Evolutionary conservation across 2,329 filamentous ascomycete genomes (phyloP), one percentile per base, ranked within the genome.

Genomic region (Hymenoscyphus salicellus): DNA sequence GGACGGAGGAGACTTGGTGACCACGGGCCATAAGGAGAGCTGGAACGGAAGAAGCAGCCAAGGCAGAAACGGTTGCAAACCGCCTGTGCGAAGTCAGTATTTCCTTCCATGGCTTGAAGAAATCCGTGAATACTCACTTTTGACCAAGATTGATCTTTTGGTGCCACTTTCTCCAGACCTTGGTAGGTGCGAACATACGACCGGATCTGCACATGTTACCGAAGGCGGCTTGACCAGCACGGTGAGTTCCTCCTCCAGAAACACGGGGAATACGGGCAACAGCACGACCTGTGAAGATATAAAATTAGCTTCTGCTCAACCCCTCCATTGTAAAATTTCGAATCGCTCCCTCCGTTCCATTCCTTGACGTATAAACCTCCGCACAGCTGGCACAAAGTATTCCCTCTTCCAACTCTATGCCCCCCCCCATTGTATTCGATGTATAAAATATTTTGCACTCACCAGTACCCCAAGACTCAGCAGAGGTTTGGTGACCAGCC

Each of bases 91-190:
- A 52, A 52, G 20, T 52, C 46, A 52, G 46, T 26, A 52, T 26
- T 26, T 14, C 16, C 32, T 33, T 46, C 8, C 46, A 26, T 26
- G 11, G 10, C 10, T 23, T 4, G 23, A 11, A 49, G 20, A 14
- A 52, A 2, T 20, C n/a, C 46, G 67, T 41, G 52, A 58, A 62
- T 68, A 63, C 69, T 82, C 80, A 93, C 92, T 95, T 97, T 89
- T 99, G 95, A 82, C 91, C 91, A 83, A 96, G 88, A 88, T 96
- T 97, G 89, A 99, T 88, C 93, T 98, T 98, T 87, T 97, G 88
- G 88, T 99, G 95, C 96, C 95, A 99, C 87, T 97, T 97, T 82
- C 95, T 89, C 96, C 95, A 99, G 85, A 97, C 91, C 90, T 99
- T 99, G 84, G 95, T 99, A 75, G 95, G 95, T 76, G 95, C 95